Evolutionary conservation across 805 yeast genomes (phyloP), one percentile per base, ranked within the genome.

Genomic region (Candida maltosa): DNA sequence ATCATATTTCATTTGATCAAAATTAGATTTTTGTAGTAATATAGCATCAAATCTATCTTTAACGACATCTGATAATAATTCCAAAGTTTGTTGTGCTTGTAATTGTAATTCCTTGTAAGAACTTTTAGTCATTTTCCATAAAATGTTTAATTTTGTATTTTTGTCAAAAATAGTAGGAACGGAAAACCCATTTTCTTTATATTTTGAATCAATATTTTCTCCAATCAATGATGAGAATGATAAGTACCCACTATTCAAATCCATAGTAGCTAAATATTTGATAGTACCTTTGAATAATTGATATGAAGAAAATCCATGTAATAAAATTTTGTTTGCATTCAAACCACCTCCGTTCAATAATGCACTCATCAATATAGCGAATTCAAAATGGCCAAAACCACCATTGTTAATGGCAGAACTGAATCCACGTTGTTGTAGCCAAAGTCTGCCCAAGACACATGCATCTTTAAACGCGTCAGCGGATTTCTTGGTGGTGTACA

Each of bases 371-470:
- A 91, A 58, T 25, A 83, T 63, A 20, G 88, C 81, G 57, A 88
- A 88, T 62, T 93, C 97, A 56, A 87, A 87, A 48, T 83, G 85
- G 9, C 97, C 97, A 58, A 93, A 91, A 0, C 97, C 97, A 21
- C 86, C 85, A 28, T 74, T 68, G 12, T 75, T 67, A 21, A 82
- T 54, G 11, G 74, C 60, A 0, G 94, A 78, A 8, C 76, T 70
- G 39, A 87, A 77, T 0, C 95, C 95, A 45, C 95, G 74, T 60
- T 93, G 97, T 32, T 77, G 73, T 27, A 93, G 70, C 98, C 98
- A 93, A 37, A 93, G 63, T 43, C 89, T 74, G 3, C 96, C 96
- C 34, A 93, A 69, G 6, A 81, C 75, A 44, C 88, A 79, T 2
- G 98, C 97, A 48, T 89, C 95, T 44, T 77, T 76, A 60, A 87